A percentile compares a stretch with the other conserved stretches of the same genome.
phyloP scores from a whole-genome alignment of 371 early-diverging fungal genomes.

The Quaeritorhiza haematococci region DNA sequence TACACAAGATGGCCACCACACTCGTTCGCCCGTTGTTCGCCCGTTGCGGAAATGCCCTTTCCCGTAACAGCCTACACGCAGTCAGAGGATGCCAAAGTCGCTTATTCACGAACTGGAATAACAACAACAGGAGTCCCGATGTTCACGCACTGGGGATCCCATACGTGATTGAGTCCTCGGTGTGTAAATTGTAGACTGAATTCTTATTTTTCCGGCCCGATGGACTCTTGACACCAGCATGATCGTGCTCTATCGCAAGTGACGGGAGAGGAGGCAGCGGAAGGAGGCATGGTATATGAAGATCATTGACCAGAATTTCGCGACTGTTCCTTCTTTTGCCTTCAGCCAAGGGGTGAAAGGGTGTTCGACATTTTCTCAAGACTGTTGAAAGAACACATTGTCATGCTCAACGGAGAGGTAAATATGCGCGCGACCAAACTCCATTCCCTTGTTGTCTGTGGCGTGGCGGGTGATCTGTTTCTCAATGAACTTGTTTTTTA shows the following conservation, averaged over 20 bases:
- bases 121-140: no score
- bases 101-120: no score
- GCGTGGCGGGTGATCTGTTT: no score
- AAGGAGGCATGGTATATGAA: no score
- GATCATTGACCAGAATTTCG: no score
- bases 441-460: no score
- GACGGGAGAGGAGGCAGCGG: neutral
- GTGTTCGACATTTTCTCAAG: slow-evolving; percentile 93
- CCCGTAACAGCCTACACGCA: no score
- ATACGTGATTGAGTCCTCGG: slow-evolving; percentile 44
- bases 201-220: neutral
- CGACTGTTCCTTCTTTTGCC: neutral
- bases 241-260: neutral
- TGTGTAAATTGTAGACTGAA: slow-evolving; percentile 7
- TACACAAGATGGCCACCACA: no score
- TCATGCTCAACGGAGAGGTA: slow-evolving; percentile 88
- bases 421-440: no score
- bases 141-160: slow-evolving; percentile 24
- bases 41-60: no score
- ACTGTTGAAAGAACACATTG: slow-evolving; percentile 90
- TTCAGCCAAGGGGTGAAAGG: slow-evolving; percentile 42
- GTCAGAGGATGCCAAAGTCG: no score
- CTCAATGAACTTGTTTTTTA: neutral
- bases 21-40: no score
- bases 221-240: neutral